Percentiles rank a stretch among this genome's conserved stretches.
These are phyloP conservation scores for Rosa hybrid DNA, from an alignment of 331 rosid species.

Conservation along the genomic window DNA sequence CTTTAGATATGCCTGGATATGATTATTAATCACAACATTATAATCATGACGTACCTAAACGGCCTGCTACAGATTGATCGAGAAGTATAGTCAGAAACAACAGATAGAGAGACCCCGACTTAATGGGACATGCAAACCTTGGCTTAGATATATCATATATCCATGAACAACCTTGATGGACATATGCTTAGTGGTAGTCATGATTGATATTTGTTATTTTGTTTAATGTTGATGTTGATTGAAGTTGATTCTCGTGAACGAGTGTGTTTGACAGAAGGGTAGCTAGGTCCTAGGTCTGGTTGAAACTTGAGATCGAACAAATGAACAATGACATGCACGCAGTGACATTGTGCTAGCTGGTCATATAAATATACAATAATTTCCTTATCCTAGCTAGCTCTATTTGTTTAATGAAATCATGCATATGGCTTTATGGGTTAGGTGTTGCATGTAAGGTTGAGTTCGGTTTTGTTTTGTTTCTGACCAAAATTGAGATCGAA, in stretches of 20 bases:
- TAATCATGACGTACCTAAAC: neutral
- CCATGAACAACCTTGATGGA: neutral
- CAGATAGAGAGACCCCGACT: neutral
- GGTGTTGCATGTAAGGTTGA: neutral
- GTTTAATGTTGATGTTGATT: neutral
- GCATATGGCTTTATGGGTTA: neutral
- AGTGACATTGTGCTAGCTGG: constrained; percentile 6
- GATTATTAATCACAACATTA: neutral
- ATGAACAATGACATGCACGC: neutral
- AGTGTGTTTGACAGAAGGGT: neutral
- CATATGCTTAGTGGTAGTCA: constrained; percentile 7
- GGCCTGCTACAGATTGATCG: neutral
- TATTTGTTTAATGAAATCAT: neutral
- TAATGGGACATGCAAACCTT: neutral
- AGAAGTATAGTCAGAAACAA: neutral
- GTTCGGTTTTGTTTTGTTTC: neutral
- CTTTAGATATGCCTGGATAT: neutral
- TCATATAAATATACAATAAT: neutral
- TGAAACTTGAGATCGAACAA: constrained; percentile 3
- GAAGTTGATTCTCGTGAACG: neutral
- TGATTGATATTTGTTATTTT: neutral
- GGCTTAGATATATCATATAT: neutral
- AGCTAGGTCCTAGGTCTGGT: neutral
- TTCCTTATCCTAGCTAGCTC: neutral
- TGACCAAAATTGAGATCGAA: neutral